Evolutionary conservation across 345 rosid genomes (phyloP), one percentile per base, ranked within the genome.

Genomic region (Murraya paniculata): DNA sequence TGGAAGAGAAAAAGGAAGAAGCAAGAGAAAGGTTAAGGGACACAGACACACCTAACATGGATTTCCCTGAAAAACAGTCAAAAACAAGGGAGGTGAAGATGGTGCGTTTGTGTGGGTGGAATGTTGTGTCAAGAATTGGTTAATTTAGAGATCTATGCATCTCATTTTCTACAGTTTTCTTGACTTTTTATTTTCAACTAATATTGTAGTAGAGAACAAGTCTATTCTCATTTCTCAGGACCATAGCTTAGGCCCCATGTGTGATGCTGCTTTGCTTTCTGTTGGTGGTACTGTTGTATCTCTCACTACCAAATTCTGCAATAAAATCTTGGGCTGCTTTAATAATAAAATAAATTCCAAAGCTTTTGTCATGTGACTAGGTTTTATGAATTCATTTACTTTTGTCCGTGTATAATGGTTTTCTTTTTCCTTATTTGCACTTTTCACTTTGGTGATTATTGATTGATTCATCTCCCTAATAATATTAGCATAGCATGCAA

Each of bases 81-180:
- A 83, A 74, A 78, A 66, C 7, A 6, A 38, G 33, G 39, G 59
- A 39, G 68, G 68, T 8, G 72, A 57, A 27, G n/a, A 24, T 73
- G 72, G 82, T 77, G 75, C 71, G 76, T 30, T n/a, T 8, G 71
- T 6, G 81, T 78, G 14, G 88, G 88, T 88, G 83, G 81, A 78
- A 72, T 81, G 85, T 81, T 69, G 85, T 41, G 82, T 84, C 88
- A 76, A 67, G n/a, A 58, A 73, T 18, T 60, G 65, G 71, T 58
- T 79, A 60, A 65, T 71, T 58, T 56, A 72, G 80, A 83, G 80
- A 83, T 73, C 68, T 72, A n/a, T 53, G 62, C 73, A 31, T 74
- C 75, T 68, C 69, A 81, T 67, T 79, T 80, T 22, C 64, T 72
- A 9, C 36, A 33, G 68, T 71, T 82, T 82, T 58, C 83, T 82